Percentiles rank a stretch among this genome's conserved stretches.
Conservation (phyloP, 2,329 filamentous ascomycete genomes). For the Botryotinia globosa region DNA sequence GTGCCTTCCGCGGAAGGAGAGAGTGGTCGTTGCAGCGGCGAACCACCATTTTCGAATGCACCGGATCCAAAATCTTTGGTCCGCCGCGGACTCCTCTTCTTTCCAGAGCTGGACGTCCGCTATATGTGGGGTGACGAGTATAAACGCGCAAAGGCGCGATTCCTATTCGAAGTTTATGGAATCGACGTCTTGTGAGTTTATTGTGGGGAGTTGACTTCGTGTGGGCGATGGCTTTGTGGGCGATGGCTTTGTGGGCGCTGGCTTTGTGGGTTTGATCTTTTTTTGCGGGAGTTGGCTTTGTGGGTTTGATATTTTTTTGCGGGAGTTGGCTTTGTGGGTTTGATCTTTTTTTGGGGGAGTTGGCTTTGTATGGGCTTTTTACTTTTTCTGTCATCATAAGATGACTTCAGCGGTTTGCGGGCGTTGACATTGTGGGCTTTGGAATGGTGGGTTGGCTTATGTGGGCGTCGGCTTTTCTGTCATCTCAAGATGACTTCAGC, state of each 20-base stretch:
- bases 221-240: neutral
- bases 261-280: neutral
- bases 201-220: neutral
- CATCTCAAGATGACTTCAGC: neutral
- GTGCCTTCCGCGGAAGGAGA: neutral
- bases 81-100: neutral
- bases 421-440: neutral
- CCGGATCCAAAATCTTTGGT: neutral
- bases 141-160: neutral
- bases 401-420: neutral
- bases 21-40: neutral
- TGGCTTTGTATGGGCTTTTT: neutral
- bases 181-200: neutral
- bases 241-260: neutral
- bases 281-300: neutral
- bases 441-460: too few species aligned
- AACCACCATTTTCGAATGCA: conserved; percentile 1
- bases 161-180: neutral
- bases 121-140: conserved; percentile 1
- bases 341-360: neutral
- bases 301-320: neutral
- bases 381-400: neutral
- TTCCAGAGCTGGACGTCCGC: conserved; percentile 7
- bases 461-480: neutral
- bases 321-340: neutral